These are phyloP conservation scores for Hericium rajendrae DNA, from an alignment of 768 basidiomycete genomes.

Conservation along the genomic window DNA sequence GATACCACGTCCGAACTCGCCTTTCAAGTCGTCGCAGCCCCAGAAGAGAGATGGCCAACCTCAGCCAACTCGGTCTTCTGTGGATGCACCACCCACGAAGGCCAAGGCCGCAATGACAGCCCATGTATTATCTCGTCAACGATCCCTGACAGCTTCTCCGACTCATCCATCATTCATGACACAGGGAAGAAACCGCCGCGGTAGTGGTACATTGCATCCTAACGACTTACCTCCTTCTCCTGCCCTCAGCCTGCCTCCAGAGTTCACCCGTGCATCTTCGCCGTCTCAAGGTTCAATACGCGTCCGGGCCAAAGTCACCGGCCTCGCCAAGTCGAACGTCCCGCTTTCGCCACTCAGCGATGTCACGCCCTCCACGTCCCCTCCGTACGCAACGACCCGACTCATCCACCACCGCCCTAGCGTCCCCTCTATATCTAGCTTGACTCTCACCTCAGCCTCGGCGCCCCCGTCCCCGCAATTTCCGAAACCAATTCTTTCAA, in stretches of 20 bases:
- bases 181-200: constrained; percentile 12
- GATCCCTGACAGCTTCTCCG: constrained; percentile 20
- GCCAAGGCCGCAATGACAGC: constrained; percentile 13
- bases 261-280: constrained; percentile 12
- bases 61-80: constrained; percentile 9
- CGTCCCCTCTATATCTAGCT: constrained; percentile 23
- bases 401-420: constrained; percentile 15
- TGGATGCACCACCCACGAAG: constrained; percentile 16
- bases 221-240: constrained; percentile 12
- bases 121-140: constrained; percentile 18
- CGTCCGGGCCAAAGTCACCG: constrained; percentile 57
- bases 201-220: constrained; percentile 20
- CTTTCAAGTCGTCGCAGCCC: constrained; percentile 6
- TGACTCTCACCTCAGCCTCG: constrained; percentile 15
- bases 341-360: constrained; percentile 3
- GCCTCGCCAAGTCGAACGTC: constrained; percentile 28
- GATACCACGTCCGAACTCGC: constrained; percentile 10
- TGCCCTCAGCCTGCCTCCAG: constrained; percentile 9
- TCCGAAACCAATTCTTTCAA: not conserved
- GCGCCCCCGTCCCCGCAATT: constrained; percentile 10
- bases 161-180: constrained; percentile 9
- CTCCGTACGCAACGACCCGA: constrained; percentile 10
- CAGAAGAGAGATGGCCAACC: not conserved
- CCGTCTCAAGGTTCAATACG: constrained; percentile 14
- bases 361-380: constrained; percentile 3